Evolutionary conservation across 78 protist species (phyloP).

Genomic region (Dictyostelium firmibasis): DNA sequence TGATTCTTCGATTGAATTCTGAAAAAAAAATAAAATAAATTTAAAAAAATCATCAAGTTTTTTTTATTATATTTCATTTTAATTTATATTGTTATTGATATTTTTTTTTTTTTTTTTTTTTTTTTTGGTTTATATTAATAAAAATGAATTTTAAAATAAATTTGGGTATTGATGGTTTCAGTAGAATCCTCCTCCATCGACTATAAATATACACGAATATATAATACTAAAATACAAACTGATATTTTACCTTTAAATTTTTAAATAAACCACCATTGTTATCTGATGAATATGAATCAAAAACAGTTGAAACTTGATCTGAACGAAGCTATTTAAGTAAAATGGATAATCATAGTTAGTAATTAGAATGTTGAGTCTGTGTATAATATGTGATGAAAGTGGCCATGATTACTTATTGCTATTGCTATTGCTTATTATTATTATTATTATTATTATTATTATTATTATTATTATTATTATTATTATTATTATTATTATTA

Average conservation of each 20-base stretch:
- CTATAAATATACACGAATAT: too few species aligned
- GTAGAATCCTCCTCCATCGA: too few species aligned
- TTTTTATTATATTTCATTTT: too few species aligned
- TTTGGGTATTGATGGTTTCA: too few species aligned
- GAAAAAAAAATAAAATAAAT: background rate
- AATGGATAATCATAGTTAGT: background rate
- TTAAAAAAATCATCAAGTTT: background rate
- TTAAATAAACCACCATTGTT: conserved; percentile 16
- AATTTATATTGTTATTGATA: too few species aligned
- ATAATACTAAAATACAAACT: too few species aligned
- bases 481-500: background rate
- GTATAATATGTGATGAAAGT: too few species aligned
- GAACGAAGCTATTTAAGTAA: conserved; percentile 18
- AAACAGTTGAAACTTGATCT: conserved; percentile 40
- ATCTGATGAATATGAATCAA: conserved; percentile 35
- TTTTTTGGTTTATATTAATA: too few species aligned
- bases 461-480: background rate
- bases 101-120: too few species aligned
- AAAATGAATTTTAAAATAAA: too few species aligned
- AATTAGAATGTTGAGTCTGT: too few species aligned
- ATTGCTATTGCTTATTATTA: background rate
- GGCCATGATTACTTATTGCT: background rate
- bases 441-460: background rate
- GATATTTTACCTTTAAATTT: conserved; percentile 1
- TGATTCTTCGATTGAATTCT: conserved; percentile 22